Conservation (phyloP, 2,329 filamentous ascomycete genomes). For the Penicillium frequentans region DNA sequence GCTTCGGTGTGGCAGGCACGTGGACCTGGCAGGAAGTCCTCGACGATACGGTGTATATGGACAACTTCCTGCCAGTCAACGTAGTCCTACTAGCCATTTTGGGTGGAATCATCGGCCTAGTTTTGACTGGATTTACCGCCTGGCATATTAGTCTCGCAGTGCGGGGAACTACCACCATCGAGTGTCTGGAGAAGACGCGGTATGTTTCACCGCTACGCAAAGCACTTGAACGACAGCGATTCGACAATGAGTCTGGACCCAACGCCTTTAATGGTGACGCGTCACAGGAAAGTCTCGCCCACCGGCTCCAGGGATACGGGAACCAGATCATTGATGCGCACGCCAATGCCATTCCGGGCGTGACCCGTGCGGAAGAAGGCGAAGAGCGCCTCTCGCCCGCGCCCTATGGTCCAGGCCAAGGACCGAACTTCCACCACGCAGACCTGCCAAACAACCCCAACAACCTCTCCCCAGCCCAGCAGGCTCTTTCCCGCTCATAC, state of each 20-base stretch:
- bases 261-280: slow-evolving; percentile 13
- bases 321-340: slow-evolving; percentile 80
- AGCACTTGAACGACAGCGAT: slow-evolving; percentile 65
- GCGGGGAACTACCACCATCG: slow-evolving; percentile 87
- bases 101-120: slow-evolving; percentile 85
- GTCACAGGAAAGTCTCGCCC: slow-evolving; percentile 37
- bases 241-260: slow-evolving; percentile 47
- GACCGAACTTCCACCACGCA: slow-evolving; percentile 1
- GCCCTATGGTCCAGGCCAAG: slow-evolving; percentile 20
- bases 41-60: slow-evolving; percentile 66
- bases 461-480: slow-evolving; percentile 46
- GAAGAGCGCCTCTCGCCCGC: slow-evolving; percentile 55
- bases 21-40: slow-evolving; percentile 89
- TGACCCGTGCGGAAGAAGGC: slow-evolving; percentile 79
- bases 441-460: slow-evolving; percentile 4
- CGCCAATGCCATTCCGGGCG: slow-evolving; percentile 75
- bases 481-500: slow-evolving; percentile 48
- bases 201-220: slow-evolving; percentile 81
- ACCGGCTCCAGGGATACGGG: slow-evolving; percentile 59
- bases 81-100: slow-evolving; percentile 85
- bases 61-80: slow-evolving; percentile 82
- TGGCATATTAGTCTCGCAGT: slow-evolving; percentile 87
- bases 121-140: slow-evolving; percentile 81
- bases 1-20: slow-evolving; percentile 70
- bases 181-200: slow-evolving; percentile 91